A percentile compares a stretch with the other conserved stretches of the same genome.
Conservation (phyloP, 371 early-diverging fungal genomes). For the Conidiobolus incongruus region DNA sequence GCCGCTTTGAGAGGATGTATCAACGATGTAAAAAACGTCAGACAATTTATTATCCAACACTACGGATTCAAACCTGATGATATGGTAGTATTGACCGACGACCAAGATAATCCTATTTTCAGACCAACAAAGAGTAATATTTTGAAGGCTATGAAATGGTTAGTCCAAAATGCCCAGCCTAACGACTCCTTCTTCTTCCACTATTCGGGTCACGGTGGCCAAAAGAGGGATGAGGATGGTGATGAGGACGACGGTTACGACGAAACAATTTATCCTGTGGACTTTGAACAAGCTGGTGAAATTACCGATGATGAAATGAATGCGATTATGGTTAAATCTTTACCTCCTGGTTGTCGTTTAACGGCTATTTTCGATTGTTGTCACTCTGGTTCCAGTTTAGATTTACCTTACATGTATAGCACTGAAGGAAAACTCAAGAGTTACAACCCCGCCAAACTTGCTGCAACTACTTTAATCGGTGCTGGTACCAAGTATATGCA, state of each 20-base stretch:
- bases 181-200: conserved; percentile 47
- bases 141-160: conserved; percentile 38
- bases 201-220: conserved; percentile 60
- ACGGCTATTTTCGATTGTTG: conserved; percentile 73
- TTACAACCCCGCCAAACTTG: conserved; percentile 17
- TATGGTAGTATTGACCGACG: conserved; percentile 4
- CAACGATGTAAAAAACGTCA: conserved; percentile 8
- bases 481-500: conserved; percentile 6
- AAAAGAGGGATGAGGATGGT: conserved; percentile 20
- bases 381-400: conserved; percentile 66
- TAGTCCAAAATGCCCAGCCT: conserved; percentile 30
- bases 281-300: conserved; percentile 30
- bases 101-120: conserved; percentile 14
- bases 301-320: conserved; percentile 54
- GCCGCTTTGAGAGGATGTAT: conserved; percentile 6
- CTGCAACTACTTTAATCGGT: conserved; percentile 7
- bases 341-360: conserved; percentile 56
- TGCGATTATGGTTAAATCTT: too few species aligned
- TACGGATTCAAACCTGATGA: conserved; percentile 3
- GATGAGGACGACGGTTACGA: conserved; percentile 48
- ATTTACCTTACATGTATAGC: conserved; percentile 66
- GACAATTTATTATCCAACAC: conserved; percentile 2
- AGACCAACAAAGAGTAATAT: conserved; percentile 50
- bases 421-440: conserved; percentile 28
- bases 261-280: conserved; percentile 58